phyloP scores from a whole-genome alignment of 345 rosid genomes.

The Jatropha curcas region DNA sequence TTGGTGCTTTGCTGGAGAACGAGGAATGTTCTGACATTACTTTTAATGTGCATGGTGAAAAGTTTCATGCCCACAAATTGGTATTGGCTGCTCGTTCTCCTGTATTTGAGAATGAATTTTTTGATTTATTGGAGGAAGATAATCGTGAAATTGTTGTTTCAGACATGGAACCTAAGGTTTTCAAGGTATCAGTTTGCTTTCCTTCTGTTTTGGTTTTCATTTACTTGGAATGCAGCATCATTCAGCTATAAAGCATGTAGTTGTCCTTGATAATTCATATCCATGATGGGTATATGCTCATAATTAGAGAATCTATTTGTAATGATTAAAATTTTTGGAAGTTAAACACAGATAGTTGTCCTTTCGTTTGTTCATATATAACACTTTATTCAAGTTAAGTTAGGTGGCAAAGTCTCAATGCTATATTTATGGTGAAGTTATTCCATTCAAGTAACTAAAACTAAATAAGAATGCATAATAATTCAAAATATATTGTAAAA shows the following conservation, averaged over 20 bases:
- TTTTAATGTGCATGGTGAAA: conserved; percentile 73
- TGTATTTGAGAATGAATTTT: conserved; percentile 69
- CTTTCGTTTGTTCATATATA: neutral
- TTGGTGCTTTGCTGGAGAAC: conserved; percentile 76
- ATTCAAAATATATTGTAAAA: neutral
- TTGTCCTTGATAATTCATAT: neutral
- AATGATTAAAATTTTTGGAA: neutral
- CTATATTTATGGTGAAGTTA: neutral
- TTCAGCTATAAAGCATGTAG: neutral
- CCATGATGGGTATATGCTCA: neutral
- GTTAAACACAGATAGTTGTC: neutral
- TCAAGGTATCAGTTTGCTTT: conserved; percentile 51
- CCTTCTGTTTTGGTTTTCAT: neutral
- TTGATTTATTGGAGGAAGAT: conserved; percentile 61
- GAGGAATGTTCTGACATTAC: conserved; percentile 79
- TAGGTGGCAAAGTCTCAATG: neutral
- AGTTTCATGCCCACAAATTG: conserved; percentile 77
- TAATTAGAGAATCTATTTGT: neutral
- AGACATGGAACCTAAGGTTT: conserved; percentile 84
- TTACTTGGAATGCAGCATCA: neutral
- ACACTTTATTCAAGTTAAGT: neutral
- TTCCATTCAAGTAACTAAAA: neutral
- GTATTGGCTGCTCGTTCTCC: conserved; percentile 86
- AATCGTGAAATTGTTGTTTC: conserved; percentile 47
- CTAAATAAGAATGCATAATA: neutral